These are phyloP conservation scores for Sporisorium exsertum DNA, from an alignment of 1,284 basidiomycete species.

Conservation along the genomic window DNA sequence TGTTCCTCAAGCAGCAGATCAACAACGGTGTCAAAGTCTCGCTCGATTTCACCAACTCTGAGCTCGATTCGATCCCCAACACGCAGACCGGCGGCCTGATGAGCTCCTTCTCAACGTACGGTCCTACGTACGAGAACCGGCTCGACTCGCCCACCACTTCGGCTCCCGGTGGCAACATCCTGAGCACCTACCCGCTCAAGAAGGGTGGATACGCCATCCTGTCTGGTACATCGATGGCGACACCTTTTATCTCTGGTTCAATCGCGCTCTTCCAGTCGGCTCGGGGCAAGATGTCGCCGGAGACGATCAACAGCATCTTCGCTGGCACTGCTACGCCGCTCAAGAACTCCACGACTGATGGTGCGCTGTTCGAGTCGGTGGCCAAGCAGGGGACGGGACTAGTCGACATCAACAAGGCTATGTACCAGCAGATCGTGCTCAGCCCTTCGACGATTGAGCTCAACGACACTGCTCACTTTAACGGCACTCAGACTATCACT, in stretches of 20 bases:
- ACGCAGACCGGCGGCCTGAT: constrained; percentile 74
- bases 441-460: constrained; percentile 76
- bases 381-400: constrained; percentile 78
- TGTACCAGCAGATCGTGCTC: constrained; percentile 73
- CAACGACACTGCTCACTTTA: constrained; percentile 76
- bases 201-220: constrained; percentile 71
- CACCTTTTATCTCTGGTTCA: constrained; percentile 75
- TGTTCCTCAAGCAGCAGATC: constrained; percentile 70
- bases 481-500: constrained; percentile 48
- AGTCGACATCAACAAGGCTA: constrained; percentile 76
- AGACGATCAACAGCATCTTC: constrained; percentile 72
- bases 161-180: constrained; percentile 74
- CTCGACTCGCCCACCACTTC: constrained; percentile 74
- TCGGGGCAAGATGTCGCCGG: constrained; percentile 71
- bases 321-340: constrained; percentile 75
- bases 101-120: constrained; percentile 75
- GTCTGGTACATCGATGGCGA: constrained; percentile 71
- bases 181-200: constrained; percentile 57
- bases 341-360: constrained; percentile 72
- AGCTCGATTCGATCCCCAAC: constrained; percentile 66
- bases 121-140: constrained; percentile 76
- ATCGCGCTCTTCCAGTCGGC: constrained; percentile 76
- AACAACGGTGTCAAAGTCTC: constrained; percentile 71
- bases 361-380: constrained; percentile 74
- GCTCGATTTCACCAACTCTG: constrained; percentile 74